Evolutionary conservation across 768 basidiomycete genomes (phyloP), one percentile per base, ranked within the genome.

Genomic region (Russula sp.): DNA sequence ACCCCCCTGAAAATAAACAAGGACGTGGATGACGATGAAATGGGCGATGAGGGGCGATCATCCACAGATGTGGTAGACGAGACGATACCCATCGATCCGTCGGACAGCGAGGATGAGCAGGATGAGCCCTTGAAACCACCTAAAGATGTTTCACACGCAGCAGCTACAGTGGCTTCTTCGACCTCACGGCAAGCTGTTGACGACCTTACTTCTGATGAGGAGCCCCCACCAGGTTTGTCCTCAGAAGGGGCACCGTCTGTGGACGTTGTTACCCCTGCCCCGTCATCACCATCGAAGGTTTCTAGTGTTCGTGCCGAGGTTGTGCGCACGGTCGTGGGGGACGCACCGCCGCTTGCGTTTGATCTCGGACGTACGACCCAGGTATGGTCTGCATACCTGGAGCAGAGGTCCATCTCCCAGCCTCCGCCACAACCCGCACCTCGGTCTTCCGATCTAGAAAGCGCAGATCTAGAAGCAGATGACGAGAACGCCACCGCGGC

Each of bases 401-500:
- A 42, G 16, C 58, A 39, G 11, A 53, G 34, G 39, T 42, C 55
- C 8, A 32, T 42, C 35, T 18, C 22, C 6, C 49, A 38, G 11
- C 18, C 56, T 9, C 20, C 16, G 9, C 62, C 16, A 10, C 62
- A 42, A 41, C 43, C 42, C 20, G 51, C 52, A 7, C 11, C 36
- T 4, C 50, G 56, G 36, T 34, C 56, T 29, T 48, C 45, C 1
- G 58, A 65, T 3, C 45, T 61, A 1, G 51, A 53, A 41, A 70
- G 69, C 4, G 70, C 73, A 2, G 51, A 74, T 34, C 22, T 64
- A 20, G 73, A 70, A 10, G 77, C 78, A 9, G 77, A 82, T 36
- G 81, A 87, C 53, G 78, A 74, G 14, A 80, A 77, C 13, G 88
- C 83, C 0, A 79, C 81, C 22, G 82, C 81, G 52, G 85, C 86